phyloP scores from a whole-genome alignment of 352 stramenopile genomes.

The Globisporangium acanthophoron region DNA sequence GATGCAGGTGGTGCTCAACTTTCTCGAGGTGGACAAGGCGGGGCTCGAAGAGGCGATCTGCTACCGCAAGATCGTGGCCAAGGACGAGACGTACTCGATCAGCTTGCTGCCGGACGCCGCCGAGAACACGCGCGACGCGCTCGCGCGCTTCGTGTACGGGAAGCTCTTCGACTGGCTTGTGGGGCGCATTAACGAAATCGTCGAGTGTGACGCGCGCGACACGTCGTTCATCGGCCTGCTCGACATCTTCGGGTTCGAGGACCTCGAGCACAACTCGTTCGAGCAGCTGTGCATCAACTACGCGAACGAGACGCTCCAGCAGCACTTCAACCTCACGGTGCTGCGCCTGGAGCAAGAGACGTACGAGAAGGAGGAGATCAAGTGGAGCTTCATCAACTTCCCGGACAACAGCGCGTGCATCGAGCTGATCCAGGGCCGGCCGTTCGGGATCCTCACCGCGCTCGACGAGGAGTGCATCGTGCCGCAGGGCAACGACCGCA shows the following conservation, averaged over 20 bases:
- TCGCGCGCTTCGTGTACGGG: slow-evolving; percentile 94
- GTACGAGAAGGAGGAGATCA: slow-evolving; percentile 86
- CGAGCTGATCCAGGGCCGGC: slow-evolving; percentile 85
- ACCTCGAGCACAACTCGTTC: slow-evolving; percentile 90
- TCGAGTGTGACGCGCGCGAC: slow-evolving; percentile 49
- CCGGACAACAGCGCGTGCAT: slow-evolving; percentile 88
- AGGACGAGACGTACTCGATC: slow-evolving; percentile 89
- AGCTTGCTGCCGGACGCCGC: slow-evolving; percentile 57
- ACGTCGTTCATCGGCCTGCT: slow-evolving; percentile 71
- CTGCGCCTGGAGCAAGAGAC: slow-evolving; percentile 84
- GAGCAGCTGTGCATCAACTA: slow-evolving; percentile 96
- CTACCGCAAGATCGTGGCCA: slow-evolving; percentile 90
- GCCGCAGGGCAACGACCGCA: slow-evolving; percentile 81
- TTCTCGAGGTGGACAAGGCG: slow-evolving; percentile 85
- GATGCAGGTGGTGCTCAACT: slow-evolving; percentile 75
- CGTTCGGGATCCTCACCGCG: slow-evolving; percentile 75
- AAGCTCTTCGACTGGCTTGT: slow-evolving; percentile 93
- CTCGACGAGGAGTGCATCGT: slow-evolving; percentile 90
- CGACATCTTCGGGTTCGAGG: slow-evolving; percentile 89
- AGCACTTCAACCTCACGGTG: slow-evolving; percentile 90
- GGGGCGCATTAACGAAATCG: slow-evolving; percentile 79
- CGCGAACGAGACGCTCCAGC: slow-evolving; percentile 91
- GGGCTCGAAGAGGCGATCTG: slow-evolving; percentile 90
- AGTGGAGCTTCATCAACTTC: slow-evolving; percentile 89
- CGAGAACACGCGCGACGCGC: slow-evolving; percentile 89